Evolutionary conservation across 2,329 filamentous ascomycete genomes (phyloP).

Genomic region (Neoascochyta sp.): DNA sequence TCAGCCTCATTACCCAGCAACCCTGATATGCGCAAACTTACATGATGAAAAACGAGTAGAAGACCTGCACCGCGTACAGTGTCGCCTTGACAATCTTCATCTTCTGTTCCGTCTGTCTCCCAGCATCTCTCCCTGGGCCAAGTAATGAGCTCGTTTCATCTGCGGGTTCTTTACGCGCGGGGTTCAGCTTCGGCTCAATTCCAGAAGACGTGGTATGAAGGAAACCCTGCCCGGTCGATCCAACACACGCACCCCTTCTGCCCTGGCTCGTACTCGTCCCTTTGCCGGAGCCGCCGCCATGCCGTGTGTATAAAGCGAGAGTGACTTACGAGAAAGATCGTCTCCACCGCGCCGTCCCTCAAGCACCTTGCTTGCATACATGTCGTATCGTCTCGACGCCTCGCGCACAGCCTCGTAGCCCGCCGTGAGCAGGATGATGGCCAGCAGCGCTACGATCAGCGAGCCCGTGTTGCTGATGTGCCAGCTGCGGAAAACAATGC

Average conservation of each 20-base stretch:
- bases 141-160: conserved; percentile 64
- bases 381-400: conserved; percentile 72
- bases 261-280: background rate
- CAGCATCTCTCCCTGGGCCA: conserved; percentile 62
- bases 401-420: conserved; percentile 89
- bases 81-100: conserved; percentile 75
- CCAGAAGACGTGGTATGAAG: conserved; percentile 7
- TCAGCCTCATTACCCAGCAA: conserved; percentile 6
- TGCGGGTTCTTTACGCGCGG: conserved; percentile 22
- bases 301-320: no score
- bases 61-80: conserved; percentile 89
- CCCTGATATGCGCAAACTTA: conserved; percentile 52
- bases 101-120: conserved; percentile 60
- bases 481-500: conserved; percentile 93
- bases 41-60: conserved; percentile 99
- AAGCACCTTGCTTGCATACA: conserved; percentile 21
- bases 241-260: conserved; percentile 1
- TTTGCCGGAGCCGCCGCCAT: no score
- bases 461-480: conserved; percentile 71
- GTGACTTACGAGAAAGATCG: conserved; percentile 37
- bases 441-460: conserved; percentile 77
- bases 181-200: conserved; percentile 27
- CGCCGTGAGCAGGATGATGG: conserved; percentile 77
- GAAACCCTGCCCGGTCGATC: conserved; percentile 7
- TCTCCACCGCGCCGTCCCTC: conserved; percentile 27